Evolutionary conservation across 306 rosid species (phyloP).

Genomic region (Cotoneaster glaucophyllus): DNA sequence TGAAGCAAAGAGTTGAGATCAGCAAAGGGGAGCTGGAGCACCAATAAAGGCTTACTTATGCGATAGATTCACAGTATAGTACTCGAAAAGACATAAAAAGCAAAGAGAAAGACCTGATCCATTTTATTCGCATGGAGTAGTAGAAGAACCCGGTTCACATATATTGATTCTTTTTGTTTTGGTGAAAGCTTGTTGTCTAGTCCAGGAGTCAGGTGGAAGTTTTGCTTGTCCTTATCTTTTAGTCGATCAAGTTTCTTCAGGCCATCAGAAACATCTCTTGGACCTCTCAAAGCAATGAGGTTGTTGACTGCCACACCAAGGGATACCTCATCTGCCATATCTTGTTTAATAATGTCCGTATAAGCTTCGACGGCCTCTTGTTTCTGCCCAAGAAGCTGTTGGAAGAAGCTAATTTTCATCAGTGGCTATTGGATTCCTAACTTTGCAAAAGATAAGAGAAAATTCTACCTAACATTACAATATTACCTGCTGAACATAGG

Average conservation of each 20-base stretch:
- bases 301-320: slow-evolving; percentile 91
- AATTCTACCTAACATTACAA: background rate
- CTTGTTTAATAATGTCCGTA: slow-evolving; percentile 56
- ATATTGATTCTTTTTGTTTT: slow-evolving; percentile 71
- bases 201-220: slow-evolving; percentile 61
- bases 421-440: slow-evolving; percentile 7
- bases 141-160: slow-evolving; percentile 72
- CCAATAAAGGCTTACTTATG: background rate
- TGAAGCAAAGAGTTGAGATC: slow-evolving; percentile 5
- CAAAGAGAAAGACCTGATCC: slow-evolving; percentile 62
- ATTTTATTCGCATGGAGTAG: slow-evolving; percentile 86
- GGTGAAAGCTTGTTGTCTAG: slow-evolving; percentile 69
- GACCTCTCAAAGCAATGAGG: slow-evolving; percentile 68
- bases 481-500: slow-evolving; percentile 84
- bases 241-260: slow-evolving; percentile 83
- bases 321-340: slow-evolving; percentile 76
- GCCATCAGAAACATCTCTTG: slow-evolving; percentile 92
- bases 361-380: slow-evolving; percentile 74
- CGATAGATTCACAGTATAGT: background rate
- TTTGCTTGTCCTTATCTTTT: slow-evolving; percentile 67
- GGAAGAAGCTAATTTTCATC: slow-evolving; percentile 31
- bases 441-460: background rate
- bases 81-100: slow-evolving; percentile 1
- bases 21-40: slow-evolving; percentile 20
- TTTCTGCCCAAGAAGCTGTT: slow-evolving; percentile 74